A percentile compares a stretch with the other conserved stretches of the same genome.
phyloP scores from a whole-genome alignment of 805 yeast genomes.

The Lipomyces lipofer region DNA sequence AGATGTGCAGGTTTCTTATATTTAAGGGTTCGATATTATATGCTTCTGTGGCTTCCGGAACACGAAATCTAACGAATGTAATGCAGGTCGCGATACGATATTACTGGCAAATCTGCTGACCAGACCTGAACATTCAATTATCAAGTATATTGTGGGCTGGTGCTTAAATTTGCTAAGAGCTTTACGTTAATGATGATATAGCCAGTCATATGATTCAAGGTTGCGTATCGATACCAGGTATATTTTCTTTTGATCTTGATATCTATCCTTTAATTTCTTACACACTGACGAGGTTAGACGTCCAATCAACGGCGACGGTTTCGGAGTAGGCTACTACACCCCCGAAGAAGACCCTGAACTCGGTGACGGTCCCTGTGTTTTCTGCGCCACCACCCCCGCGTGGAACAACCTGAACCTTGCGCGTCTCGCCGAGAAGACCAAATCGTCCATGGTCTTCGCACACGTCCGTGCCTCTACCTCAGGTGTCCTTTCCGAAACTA shows the following conservation, averaged over 20 bases:
- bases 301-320: slow-evolving; percentile 97
- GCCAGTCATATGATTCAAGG: slow-evolving; percentile 88
- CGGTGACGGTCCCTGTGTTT: slow-evolving; percentile 81
- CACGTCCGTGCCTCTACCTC: slow-evolving; percentile 96
- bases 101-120: slow-evolving; percentile 83
- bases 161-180: not conserved
- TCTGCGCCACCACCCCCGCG: slow-evolving; percentile 95
- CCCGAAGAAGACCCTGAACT: slow-evolving; percentile 52
- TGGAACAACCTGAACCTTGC: slow-evolving; percentile 95
- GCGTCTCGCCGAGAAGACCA: slow-evolving; percentile 82
- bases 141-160: slow-evolving; percentile 51
- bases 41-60: not conserved
- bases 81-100: slow-evolving; percentile 76
- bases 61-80: not conserved
- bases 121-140: slow-evolving; percentile 94
- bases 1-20: slow-evolving; percentile 90
- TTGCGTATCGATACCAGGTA: slow-evolving; percentile 70
- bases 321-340: slow-evolving; percentile 91
- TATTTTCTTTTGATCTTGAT: not conserved
- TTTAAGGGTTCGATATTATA: slow-evolving; percentile 53
- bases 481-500: slow-evolving; percentile 90
- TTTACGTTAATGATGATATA: slow-evolving; percentile 17
- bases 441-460: slow-evolving; percentile 81
- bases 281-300: slow-evolving; percentile 52
- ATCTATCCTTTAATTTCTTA: not conserved